These are phyloP conservation scores for Thraustotheca clavata DNA, from an alignment of 352 stramenopile species.

Conservation along the genomic window DNA sequence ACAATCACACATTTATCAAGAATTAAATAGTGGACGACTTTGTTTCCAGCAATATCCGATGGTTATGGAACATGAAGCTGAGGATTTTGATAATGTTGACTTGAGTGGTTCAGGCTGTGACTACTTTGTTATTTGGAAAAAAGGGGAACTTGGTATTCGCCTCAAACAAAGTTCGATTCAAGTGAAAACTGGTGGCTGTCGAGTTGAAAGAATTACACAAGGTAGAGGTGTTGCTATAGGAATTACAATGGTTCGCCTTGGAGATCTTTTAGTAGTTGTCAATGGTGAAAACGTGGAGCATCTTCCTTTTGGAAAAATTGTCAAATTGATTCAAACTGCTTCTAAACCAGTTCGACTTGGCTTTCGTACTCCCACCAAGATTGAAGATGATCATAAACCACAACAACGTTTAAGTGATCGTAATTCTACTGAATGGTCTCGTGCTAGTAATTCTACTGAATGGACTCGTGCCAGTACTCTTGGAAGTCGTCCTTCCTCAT, in stretches of 20 bases:
- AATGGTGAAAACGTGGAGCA: conserved; percentile 59
- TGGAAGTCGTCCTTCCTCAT: neutral
- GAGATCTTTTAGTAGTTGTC: conserved; percentile 62
- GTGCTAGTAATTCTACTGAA: neutral
- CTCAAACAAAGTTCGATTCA: conserved; percentile 66
- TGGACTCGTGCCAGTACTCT: neutral
- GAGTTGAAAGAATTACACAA: conserved; percentile 26
- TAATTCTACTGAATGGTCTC: neutral
- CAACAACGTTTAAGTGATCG: neutral
- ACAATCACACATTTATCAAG: conserved; percentile 58
- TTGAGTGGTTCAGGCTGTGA: conserved; percentile 23
- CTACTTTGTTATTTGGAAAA: conserved; percentile 75
- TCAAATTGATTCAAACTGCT: conserved; percentile 62
- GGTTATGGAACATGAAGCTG: conserved; percentile 20
- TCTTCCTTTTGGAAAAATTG: conserved; percentile 51
- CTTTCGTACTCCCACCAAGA: conserved; percentile 28
- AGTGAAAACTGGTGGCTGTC: conserved; percentile 5
- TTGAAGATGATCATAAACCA: neutral
- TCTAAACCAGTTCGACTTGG: conserved; percentile 52
- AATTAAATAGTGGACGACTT: conserved; percentile 27
- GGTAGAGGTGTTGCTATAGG: conserved; percentile 66
- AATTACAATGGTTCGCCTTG: conserved; percentile 66
- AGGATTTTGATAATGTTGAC: neutral
- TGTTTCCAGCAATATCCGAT: conserved; percentile 21
- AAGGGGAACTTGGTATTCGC: conserved; percentile 74